Evolutionary conservation across 805 yeast species (phyloP), one percentile per base, ranked within the genome.

Genomic region (Kodamaea kaohsiungensis): DNA sequence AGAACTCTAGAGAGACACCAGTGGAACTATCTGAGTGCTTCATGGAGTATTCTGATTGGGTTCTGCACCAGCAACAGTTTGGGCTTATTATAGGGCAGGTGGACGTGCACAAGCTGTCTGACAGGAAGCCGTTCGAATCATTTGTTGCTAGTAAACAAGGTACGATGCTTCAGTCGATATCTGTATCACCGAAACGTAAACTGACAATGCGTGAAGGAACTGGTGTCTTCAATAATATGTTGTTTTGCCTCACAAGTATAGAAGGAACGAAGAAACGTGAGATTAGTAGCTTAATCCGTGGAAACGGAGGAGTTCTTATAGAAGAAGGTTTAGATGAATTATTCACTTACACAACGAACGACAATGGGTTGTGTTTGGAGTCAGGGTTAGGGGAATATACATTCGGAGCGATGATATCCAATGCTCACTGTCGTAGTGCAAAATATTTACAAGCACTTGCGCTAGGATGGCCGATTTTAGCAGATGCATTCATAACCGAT

Each of bases 401-500:
- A 33, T 89, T 91, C 69, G 90, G 80, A 1, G 92, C 92, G 1
- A 72, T 89, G 35, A 69, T 91, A 1, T 78, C 93, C 0, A 78
- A 78, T 39, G 76, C 76, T 30, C 78, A 80, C 53, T 75, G 82
- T 16, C 72, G 97, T 38, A 89, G 91, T 48, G 77, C 85, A 7
- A 91, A 91, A 63, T 91, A 87, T 65, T 65, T 91, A 8, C 95
- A 89, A 62, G 84, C 87, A 1, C 66, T 91, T 15, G 89, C 93
- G 0, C 64, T 91, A 45, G 92, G 93, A 2, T 91, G 96, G 96
- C 98, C 98, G 1, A 79, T 88, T 16, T 63, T 91, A 30, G 84
- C 89, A 2, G 79, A 80, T 53, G 64, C 69, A 7, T 91, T 80
- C 59, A 71, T 90, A 2, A 64, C 67, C 5, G 87, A 85, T 54